phyloP scores from a whole-genome alignment of 2,329 filamentous ascomycete genomes.

The Zymoseptoria crescenta region DNA sequence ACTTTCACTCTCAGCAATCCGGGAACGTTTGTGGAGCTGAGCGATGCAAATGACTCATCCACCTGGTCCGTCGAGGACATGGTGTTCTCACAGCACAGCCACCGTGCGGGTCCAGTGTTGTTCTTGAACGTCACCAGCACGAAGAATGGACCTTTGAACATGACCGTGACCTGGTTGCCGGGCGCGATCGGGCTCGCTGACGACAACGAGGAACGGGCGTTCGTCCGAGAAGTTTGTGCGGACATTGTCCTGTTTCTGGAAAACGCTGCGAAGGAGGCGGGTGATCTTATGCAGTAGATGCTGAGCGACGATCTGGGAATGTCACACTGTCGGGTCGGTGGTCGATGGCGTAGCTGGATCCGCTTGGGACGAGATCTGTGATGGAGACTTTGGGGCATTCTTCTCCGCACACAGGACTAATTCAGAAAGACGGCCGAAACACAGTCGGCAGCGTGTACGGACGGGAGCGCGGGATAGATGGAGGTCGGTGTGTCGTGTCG shows the following conservation, averaged over 20 bases:
- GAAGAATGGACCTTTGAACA: slow-evolving; percentile 33
- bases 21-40: slow-evolving; percentile 28
- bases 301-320: not conserved
- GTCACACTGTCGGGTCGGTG: not conserved
- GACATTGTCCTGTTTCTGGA: slow-evolving; percentile 1
- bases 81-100: slow-evolving; percentile 40
- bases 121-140: slow-evolving; percentile 37
- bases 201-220: slow-evolving; percentile 22
- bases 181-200: slow-evolving; percentile 34
- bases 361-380: no score
- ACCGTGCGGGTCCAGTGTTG: slow-evolving; percentile 32
- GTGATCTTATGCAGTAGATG: not conserved
- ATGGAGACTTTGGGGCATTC: not conserved
- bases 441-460: not conserved
- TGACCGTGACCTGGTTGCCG: slow-evolving; percentile 37
- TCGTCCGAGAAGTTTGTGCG: slow-evolving; percentile 19
- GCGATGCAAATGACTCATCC: not conserved
- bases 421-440: not conserved
- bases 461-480: not conserved
- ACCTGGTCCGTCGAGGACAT: slow-evolving; percentile 29
- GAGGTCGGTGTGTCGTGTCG: not conserved
- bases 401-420: not conserved
- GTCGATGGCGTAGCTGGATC: not conserved
- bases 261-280: not conserved
- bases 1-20: slow-evolving; percentile 44